Base-by-base conservation (phyloP, 257 asterid genomes). In the Solanum appendiculatum region DNA sequence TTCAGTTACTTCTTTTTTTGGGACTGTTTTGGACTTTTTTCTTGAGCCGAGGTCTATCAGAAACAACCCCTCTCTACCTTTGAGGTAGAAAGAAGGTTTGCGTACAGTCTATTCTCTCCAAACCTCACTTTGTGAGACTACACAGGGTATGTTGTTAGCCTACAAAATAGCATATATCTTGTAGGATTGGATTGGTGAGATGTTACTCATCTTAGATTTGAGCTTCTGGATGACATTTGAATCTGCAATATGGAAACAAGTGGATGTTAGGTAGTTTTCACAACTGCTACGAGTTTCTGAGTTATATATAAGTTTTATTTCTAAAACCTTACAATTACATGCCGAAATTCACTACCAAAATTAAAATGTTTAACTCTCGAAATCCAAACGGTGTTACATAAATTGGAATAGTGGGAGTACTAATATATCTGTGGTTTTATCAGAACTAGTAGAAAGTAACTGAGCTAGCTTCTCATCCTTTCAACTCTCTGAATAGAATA, bases 401-500 rank as follows among this genome's bases (percentile, higher is more conserved):
- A 63, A 63, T n/a, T n/a, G 33, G 18, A 63, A 63, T n/a, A 5
- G 33, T n/a, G 70, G 33, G 33, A 63, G 12, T n/a, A 60, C 16
- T n/a, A n/a, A 60, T 60, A 27, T 10, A 10, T 44, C 11, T n/a
- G 34, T 9, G 21, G 60, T 78, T 78, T 4, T 44, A 78, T 78
- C 16, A 27, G 23, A 75, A 75, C 36, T 44, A 78, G 14, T 44
- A 78, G 37, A 5, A 27, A 46, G 40, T 29, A 18, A 44, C 29
- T 27, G 10, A 29, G 15, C 66, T 80, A 77, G 60, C 9, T 20
- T 46, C 84, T 80, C 66, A 48, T 13, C 64, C 93, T 92, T 88
- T 97, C 99, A 20, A 93, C 90, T 90, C 92, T 94, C 94, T 95
- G 98, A 85, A 97, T 96, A 27, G 97, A 91, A 87, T 88, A 95